phyloP scores from a whole-genome alignment of 495 filamentous ascomycete species.

The Talaromyces stipitatus region DNA sequence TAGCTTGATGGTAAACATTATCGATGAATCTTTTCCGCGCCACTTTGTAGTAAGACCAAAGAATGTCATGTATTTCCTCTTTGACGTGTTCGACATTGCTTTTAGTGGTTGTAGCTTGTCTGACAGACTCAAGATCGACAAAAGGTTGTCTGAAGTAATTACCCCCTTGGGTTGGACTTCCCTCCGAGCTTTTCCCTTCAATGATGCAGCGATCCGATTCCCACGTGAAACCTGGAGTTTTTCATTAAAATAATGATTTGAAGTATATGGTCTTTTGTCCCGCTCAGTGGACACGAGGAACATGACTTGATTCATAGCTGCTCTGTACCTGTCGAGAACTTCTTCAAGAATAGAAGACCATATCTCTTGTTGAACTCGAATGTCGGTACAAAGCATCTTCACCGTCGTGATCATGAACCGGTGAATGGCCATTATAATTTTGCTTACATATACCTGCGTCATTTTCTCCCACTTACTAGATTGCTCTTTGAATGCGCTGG shows the following conservation, averaged over 20 bases:
- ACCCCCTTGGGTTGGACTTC: neutral
- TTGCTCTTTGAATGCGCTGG: slow-evolving; percentile 3
- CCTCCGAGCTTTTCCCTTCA: neutral
- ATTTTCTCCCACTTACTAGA: slow-evolving; percentile 1
- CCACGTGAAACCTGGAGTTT: slow-evolving; percentile 18
- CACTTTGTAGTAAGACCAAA: slow-evolving; percentile 55
- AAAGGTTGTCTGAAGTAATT: neutral
- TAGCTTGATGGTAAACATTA: slow-evolving; percentile 38
- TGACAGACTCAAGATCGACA: neutral
- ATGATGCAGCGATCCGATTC: neutral
- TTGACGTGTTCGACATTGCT: slow-evolving; percentile 39
- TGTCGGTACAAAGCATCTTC: slow-evolving; percentile 17
- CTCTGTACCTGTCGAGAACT: slow-evolving; percentile 27
- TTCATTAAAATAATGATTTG: slow-evolving; percentile 47
- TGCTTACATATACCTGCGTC: neutral
- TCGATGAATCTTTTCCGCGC: slow-evolving; percentile 50
- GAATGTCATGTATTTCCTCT: slow-evolving; percentile 49
- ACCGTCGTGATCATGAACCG: slow-evolving; percentile 35
- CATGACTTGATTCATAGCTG: slow-evolving; percentile 30
- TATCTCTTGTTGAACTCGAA: slow-evolving; percentile 1
- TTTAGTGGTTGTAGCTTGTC: slow-evolving; percentile 13
- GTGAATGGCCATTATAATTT: neutral
- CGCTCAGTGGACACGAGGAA: slow-evolving; percentile 46
- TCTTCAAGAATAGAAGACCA: slow-evolving; percentile 11
- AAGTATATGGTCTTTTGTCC: slow-evolving; percentile 33